These are phyloP conservation scores for Glonium stellatum DNA, from an alignment of 495 filamentous ascomycete genomes.

Conservation along the genomic window DNA sequence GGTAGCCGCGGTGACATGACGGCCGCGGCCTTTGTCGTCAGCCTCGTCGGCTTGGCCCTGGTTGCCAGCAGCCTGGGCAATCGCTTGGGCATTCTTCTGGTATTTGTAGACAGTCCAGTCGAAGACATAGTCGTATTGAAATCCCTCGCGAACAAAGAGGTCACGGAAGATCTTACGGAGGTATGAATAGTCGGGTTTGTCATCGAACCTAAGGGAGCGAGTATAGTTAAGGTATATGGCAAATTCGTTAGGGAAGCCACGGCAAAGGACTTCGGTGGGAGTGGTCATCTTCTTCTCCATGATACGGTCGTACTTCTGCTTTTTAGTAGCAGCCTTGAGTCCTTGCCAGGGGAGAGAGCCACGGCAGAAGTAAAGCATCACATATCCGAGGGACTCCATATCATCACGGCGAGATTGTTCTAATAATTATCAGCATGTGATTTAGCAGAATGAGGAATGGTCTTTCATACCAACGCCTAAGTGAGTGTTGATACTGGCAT, in stretches of 20 bases:
- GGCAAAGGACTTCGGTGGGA: conserved; percentile 97
- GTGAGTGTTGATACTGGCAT: conserved; percentile 99
- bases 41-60: conserved; percentile 64
- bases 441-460: background rate
- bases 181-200: conserved; percentile 99
- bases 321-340: conserved; percentile 98
- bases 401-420: conserved; percentile 99
- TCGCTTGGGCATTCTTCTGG: conserved; percentile 96
- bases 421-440: conserved; percentile 37
- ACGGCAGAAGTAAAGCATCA: conserved; percentile 99
- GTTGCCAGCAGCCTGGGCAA: conserved; percentile 63
- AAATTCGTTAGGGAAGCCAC: conserved; percentile 98
- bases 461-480: conserved; percentile 74
- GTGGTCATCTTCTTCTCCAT: conserved; percentile 99
- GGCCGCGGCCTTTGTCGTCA: conserved; percentile 62
- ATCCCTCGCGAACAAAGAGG: conserved; percentile 96
- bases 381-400: conserved; percentile 98
- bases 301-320: conserved; percentile 99
- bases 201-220: conserved; percentile 95
- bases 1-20: conserved; percentile 38
- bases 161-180: conserved; percentile 99
- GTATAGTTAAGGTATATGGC: conserved; percentile 99
- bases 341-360: conserved; percentile 99
- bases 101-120: conserved; percentile 99
- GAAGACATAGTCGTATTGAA: conserved; percentile 99